phyloP scores from a whole-genome alignment of 306 rosid species.

The Canavalia gladiata region DNA sequence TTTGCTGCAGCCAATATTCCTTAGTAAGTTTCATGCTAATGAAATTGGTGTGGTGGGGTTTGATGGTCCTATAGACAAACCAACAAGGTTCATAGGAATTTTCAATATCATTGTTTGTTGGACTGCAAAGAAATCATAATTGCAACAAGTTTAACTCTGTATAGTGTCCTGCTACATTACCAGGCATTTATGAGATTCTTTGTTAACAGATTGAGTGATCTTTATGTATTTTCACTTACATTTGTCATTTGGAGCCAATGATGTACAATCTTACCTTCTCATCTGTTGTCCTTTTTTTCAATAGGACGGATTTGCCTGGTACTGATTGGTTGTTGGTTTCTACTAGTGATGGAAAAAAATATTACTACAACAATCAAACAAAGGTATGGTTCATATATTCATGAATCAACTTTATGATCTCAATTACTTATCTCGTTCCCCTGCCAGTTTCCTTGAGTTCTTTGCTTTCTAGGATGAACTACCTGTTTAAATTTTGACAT shows the following conservation, averaged over 20 bases:
- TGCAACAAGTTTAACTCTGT: constrained; percentile 6
- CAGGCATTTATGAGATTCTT: constrained; percentile 22
- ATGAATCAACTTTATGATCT: constrained; percentile 17
- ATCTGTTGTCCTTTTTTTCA: constrained; percentile 33
- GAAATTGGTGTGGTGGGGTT: constrained; percentile 6
- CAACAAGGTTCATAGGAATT: constrained; percentile 1
- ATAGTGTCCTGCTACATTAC: constrained; percentile 25
- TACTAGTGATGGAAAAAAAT: constrained; percentile 87
- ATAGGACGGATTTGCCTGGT: constrained; percentile 80
- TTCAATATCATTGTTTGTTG: constrained; percentile 17
- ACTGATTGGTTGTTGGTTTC: constrained; percentile 94
- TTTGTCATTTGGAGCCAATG: constrained; percentile 8
- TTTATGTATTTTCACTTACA: neutral
- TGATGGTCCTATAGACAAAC: constrained; percentile 31
- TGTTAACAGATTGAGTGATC: constrained; percentile 14
- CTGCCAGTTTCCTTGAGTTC: constrained; percentile 10
- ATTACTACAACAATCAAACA: constrained; percentile 85
- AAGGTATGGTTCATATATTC: constrained; percentile 67
- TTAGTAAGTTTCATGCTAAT: constrained; percentile 21
- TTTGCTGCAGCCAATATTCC: constrained; percentile 26
- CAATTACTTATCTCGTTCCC: constrained; percentile 1
- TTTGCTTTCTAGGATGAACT: constrained; percentile 9
- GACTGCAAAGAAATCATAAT: constrained; percentile 12
- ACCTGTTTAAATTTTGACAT: neutral
- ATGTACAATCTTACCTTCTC: constrained; percentile 19